A percentile compares a stretch with the other conserved stretches of the same genome.
These are phyloP conservation scores for Vanrija sp. DNA, from an alignment of 1,284 basidiomycete genomes.

Conservation along the genomic window DNA sequence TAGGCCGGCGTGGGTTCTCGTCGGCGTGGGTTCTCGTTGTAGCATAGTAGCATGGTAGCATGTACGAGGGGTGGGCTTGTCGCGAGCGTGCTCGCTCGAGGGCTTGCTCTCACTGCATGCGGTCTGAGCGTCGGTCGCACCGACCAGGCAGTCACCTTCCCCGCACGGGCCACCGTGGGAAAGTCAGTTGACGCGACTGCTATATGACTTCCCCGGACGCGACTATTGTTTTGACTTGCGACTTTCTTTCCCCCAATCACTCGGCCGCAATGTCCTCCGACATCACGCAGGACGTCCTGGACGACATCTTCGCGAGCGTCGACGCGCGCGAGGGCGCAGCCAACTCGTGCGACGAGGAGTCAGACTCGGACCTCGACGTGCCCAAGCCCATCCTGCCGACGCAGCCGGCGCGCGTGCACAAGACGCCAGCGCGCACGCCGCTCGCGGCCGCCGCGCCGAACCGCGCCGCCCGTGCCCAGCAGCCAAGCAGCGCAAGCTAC, in stretches of 20 bases:
- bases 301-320: slow-evolving; percentile 18
- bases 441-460: neutral
- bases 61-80: neutral
- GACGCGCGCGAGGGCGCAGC: slow-evolving; percentile 12
- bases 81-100: too few species aligned
- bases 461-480: slow-evolving; percentile 11
- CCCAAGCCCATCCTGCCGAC: slow-evolving; percentile 11
- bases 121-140: too few species aligned
- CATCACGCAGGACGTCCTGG: slow-evolving; percentile 9
- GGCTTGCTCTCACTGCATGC: too few species aligned
- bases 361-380: slow-evolving; percentile 13
- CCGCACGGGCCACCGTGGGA: slow-evolving; percentile 1
- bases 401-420: neutral
- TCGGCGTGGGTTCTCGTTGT: neutral
- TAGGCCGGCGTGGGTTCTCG: slow-evolving; percentile 3
- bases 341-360: slow-evolving; percentile 20
- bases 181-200: slow-evolving; percentile 13
- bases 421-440: neutral
- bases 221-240: neutral
- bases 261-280: neutral
- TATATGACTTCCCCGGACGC: slow-evolving; percentile 1
- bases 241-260: slow-evolving; percentile 6
- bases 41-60: neutral
- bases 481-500: slow-evolving; percentile 22
- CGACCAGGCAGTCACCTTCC: too few species aligned